Conservation (phyloP, 805 yeast species). For the Barnettozyma botsteinii region DNA sequence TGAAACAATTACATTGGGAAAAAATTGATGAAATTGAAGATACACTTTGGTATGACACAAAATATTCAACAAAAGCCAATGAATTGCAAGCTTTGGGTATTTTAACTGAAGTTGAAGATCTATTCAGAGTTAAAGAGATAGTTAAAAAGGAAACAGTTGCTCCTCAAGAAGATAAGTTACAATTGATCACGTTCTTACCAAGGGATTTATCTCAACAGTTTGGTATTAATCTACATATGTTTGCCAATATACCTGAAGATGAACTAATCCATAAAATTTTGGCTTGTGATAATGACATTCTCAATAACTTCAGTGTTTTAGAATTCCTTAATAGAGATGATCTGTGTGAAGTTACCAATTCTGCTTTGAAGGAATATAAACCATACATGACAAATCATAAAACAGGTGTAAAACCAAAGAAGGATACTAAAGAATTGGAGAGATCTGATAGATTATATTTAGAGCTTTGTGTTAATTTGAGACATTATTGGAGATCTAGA, state of each 20-base stretch:
- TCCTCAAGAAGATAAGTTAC: constrained; percentile 36
- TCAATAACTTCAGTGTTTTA: constrained; percentile 49
- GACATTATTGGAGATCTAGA: constrained; percentile 67
- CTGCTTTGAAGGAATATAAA: constrained; percentile 48
- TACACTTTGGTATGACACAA: constrained; percentile 56
- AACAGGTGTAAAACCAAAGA: constrained; percentile 38
- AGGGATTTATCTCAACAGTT: constrained; percentile 75
- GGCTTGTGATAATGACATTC: constrained; percentile 51
- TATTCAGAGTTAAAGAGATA: constrained; percentile 46
- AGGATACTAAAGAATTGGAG: constrained; percentile 52
- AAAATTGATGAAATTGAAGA: constrained; percentile 51
- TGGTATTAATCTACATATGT: constrained; percentile 70
- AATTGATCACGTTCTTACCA: constrained; percentile 51
- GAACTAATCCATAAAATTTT: constrained; percentile 51
- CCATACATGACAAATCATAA: constrained; percentile 56
- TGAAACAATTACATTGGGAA: constrained; percentile 84
- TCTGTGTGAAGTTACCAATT: constrained; percentile 51
- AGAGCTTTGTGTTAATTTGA: constrained; percentile 61
- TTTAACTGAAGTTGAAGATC: constrained; percentile 54
- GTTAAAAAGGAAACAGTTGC: constrained; percentile 25
- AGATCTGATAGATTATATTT: constrained; percentile 67
- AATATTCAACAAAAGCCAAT: constrained; percentile 40
- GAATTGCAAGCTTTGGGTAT: constrained; percentile 55
- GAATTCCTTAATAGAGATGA: constrained; percentile 71
- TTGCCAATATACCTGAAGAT: constrained; percentile 45